These are phyloP conservation scores for Phtheirospermum japonicum DNA, from an alignment of 257 asterid genomes.

Conservation along the genomic window DNA sequence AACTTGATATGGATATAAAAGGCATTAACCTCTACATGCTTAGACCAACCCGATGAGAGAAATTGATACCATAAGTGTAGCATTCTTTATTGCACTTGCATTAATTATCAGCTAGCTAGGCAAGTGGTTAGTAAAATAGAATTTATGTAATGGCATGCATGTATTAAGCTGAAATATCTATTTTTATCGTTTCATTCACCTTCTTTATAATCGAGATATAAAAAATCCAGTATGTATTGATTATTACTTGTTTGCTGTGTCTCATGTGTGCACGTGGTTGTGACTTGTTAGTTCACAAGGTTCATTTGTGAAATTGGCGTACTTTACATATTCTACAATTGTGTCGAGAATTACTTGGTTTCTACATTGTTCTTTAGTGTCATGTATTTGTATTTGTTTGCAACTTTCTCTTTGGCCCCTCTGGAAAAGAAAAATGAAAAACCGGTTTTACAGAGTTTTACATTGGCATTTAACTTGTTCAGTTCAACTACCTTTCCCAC, in stretches of 20 bases:
- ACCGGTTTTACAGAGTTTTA: neutral
- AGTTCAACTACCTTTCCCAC: neutral
- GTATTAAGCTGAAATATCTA: neutral
- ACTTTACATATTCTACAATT: neutral
- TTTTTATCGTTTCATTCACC: neutral
- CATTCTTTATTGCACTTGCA: neutral
- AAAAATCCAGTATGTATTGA: neutral
- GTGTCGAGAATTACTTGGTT: neutral
- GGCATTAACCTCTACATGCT: neutral
- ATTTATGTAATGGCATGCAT: neutral
- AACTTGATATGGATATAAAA: neutral
- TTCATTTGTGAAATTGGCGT: neutral
- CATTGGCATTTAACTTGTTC: neutral
- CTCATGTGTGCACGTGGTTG: neutral
- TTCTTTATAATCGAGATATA: neutral
- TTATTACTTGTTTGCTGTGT: neutral
- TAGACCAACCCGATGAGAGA: neutral
- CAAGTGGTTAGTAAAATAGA: neutral
- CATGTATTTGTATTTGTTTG: neutral
- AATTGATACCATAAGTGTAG: neutral
- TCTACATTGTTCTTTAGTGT: neutral
- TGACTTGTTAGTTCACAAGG: neutral
- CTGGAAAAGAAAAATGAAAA: neutral
- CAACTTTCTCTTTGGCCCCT: neutral
- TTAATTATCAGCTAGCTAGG: neutral